Evolutionary conservation across 129 eudicot genomes (phyloP).

Genomic region (Helianthus annuus): DNA sequence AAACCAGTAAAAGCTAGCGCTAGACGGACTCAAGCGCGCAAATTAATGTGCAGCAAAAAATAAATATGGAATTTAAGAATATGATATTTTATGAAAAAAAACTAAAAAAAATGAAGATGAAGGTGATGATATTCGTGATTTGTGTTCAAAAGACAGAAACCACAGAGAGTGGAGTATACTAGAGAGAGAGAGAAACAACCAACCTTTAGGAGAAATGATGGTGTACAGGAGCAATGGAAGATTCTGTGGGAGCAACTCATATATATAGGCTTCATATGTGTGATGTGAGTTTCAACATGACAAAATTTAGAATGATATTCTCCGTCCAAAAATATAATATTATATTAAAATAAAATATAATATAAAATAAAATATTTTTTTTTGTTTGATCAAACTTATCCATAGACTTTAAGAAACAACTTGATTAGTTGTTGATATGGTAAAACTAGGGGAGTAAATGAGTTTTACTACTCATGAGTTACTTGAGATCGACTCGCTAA

Average conservation of each 20-base stretch:
- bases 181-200: not conserved
- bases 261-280: not conserved
- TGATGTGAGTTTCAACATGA: not conserved
- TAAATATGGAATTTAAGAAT: not conserved
- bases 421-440: too few species aligned
- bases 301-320: not conserved
- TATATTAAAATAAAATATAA: not conserved
- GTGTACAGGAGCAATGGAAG: slow-evolving; percentile 27
- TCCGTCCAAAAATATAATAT: not conserved
- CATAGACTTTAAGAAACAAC: too few species aligned
- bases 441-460: too few species aligned
- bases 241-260: slow-evolving; percentile 9
- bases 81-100: not conserved
- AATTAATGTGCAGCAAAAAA: not conserved
- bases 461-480: too few species aligned
- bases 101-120: not conserved
- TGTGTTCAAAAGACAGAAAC: not conserved
- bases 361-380: not conserved
- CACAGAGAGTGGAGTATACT: not conserved
- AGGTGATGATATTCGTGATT: not conserved
- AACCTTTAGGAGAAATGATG: slow-evolving; percentile 15
- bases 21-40: too few species aligned
- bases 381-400: not conserved
- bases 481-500: too few species aligned
- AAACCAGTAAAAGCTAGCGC: too few species aligned